Conservation (phyloP, 352 stramenopile species). For the Globisporangium irregulare region DNA sequence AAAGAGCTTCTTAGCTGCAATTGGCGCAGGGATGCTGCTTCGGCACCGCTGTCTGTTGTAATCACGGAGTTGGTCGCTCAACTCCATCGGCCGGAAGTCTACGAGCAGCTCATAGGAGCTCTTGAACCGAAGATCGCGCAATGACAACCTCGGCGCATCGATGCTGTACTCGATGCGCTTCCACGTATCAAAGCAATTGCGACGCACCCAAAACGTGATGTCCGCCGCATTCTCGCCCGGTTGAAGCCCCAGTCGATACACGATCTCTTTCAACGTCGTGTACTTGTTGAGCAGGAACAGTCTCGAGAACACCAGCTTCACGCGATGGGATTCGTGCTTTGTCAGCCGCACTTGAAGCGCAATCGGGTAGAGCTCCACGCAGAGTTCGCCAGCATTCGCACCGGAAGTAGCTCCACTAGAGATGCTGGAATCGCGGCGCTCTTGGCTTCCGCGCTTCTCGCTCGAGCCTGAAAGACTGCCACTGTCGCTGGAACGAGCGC, state of each 20-base stretch:
- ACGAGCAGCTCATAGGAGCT: slow-evolving; percentile 62
- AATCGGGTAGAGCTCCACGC: slow-evolving; percentile 57
- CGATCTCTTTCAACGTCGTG: slow-evolving; percentile 55
- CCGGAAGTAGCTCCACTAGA: neutral
- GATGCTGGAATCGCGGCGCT: neutral
- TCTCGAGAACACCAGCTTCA: slow-evolving; percentile 56
- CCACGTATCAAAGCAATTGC: slow-evolving; percentile 55
- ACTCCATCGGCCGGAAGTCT: slow-evolving; percentile 51
- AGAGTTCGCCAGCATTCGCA: neutral
- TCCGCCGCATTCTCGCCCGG: slow-evolving; percentile 51
- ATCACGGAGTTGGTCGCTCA: slow-evolving; percentile 25
- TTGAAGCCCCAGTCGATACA: slow-evolving; percentile 51
- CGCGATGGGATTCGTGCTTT: slow-evolving; percentile 48
- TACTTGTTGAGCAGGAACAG: slow-evolving; percentile 35
- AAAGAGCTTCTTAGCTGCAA: slow-evolving; percentile 18
- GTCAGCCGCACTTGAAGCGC: slow-evolving; percentile 52
- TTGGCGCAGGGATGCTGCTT: slow-evolving; percentile 21
- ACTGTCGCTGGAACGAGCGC: neutral
- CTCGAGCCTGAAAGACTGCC: neutral
- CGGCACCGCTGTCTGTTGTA: slow-evolving; percentile 20
- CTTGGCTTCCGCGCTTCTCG: neutral
- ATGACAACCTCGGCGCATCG: slow-evolving; percentile 34
- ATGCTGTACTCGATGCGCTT: slow-evolving; percentile 52
- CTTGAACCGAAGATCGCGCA: slow-evolving; percentile 40
- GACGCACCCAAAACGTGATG: slow-evolving; percentile 62